phyloP scores from a whole-genome alignment of 306 rosid genomes.

The Citrullus mucosospermus region DNA sequence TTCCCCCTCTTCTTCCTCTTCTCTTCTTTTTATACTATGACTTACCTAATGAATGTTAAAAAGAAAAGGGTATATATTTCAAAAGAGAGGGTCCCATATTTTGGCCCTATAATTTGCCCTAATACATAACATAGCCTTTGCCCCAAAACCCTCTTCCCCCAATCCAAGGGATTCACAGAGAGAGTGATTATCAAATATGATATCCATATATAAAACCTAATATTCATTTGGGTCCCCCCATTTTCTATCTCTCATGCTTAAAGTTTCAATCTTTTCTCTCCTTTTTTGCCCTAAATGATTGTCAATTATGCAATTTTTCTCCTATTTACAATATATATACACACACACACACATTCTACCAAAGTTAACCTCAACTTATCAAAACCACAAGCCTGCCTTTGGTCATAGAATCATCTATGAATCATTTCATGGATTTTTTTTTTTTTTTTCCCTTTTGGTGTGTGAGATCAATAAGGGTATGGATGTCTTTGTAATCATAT shows the following conservation, averaged over 20 bases:
- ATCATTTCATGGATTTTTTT: background rate
- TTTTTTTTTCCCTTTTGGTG: background rate
- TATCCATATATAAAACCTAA: background rate
- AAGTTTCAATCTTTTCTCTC: background rate
- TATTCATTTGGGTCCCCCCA: slow-evolving; percentile 10
- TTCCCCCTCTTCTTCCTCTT: background rate
- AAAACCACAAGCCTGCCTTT: background rate
- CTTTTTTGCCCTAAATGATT: slow-evolving; percentile 7
- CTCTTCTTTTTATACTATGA: slow-evolving; percentile 62
- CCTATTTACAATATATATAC: background rate
- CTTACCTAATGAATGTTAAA: background rate
- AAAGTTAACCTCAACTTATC: slow-evolving; percentile 1
- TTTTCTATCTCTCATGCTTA: background rate
- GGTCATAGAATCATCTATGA: slow-evolving; percentile 4
- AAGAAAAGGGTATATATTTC: background rate
- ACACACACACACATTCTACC: background rate
- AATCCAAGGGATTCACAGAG: slow-evolving; percentile 9
- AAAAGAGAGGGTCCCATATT: slow-evolving; percentile 12
- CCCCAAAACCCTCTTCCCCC: background rate
- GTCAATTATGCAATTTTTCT: background rate
- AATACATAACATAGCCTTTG: background rate
- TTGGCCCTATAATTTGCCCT: background rate
- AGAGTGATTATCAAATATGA: background rate
- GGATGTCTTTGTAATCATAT: background rate
- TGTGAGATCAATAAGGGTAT: background rate